A percentile compares a stretch with the other conserved stretches of the same genome.
phyloP scores from a whole-genome alignment of 192 early-diverging fungal genomes.

The Kickxella alabastrina region DNA sequence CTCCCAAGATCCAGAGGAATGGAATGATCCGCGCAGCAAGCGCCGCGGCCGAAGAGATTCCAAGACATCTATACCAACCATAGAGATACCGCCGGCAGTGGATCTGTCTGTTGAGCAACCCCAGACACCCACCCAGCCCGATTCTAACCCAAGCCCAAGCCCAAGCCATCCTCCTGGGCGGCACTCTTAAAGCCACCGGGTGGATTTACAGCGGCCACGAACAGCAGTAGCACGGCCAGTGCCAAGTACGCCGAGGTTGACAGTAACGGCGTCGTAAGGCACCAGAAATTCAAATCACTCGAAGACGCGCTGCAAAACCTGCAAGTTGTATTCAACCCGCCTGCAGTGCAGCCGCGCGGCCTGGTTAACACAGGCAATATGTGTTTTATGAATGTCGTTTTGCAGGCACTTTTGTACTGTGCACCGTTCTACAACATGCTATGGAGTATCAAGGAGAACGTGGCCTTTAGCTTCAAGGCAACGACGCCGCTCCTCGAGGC shows the following conservation, averaged over 20 bases:
- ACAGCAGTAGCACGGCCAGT: not conserved
- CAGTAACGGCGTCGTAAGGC: conserved; percentile 51
- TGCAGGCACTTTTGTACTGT: conserved; percentile 92
- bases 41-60: conserved; percentile 20
- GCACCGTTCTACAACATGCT: conserved; percentile 89
- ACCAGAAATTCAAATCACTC: conserved; percentile 24
- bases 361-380: conserved; percentile 96
- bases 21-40: conserved; percentile 18
- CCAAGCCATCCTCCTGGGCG: conserved; percentile 42
- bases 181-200: conserved; percentile 21
- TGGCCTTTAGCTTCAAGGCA: conserved; percentile 68
- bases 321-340: conserved; percentile 17
- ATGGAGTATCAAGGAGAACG: conserved; percentile 58
- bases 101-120: too few species aligned
- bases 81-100: not conserved
- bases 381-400: conserved; percentile 97
- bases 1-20: conserved; percentile 32
- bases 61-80: not conserved
- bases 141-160: conserved; percentile 10
- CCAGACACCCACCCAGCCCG: not conserved
- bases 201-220: not conserved
- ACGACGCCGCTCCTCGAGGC: conserved; percentile 81
- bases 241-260: not conserved
- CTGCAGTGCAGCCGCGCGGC: conserved; percentile 78
- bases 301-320: conserved; percentile 33